phyloP scores from a whole-genome alignment of 352 stramenopile genomes.

The Globisporangium cylindrosporum region DNA sequence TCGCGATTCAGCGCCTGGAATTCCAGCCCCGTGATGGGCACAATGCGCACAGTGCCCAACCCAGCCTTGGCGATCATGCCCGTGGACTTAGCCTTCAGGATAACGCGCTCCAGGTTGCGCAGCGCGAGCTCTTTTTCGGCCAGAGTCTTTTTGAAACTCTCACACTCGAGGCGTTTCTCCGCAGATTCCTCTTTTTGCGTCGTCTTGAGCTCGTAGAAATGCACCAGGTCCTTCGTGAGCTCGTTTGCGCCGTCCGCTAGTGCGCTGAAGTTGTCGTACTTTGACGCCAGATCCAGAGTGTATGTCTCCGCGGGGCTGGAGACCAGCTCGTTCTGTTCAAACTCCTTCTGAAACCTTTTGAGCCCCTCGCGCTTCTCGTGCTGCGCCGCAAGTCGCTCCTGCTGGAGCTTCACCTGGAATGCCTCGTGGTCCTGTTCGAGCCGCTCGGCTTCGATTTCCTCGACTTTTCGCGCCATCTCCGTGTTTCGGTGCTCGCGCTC shows the following conservation, averaged over 20 bases:
- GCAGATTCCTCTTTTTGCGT: conserved; percentile 45
- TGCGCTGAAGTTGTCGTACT: conserved; percentile 37
- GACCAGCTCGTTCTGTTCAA: conserved; percentile 61
- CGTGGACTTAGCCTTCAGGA: conserved; percentile 56
- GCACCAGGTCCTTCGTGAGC: conserved; percentile 47
- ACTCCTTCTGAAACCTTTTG: conserved; percentile 55
- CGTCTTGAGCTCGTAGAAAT: conserved; percentile 60
- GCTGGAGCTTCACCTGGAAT: conserved; percentile 47
- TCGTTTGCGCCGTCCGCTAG: conserved; percentile 30
- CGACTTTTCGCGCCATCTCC: conserved; percentile 38
- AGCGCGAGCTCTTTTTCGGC: conserved; percentile 38
- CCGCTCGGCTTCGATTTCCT: conserved; percentile 46
- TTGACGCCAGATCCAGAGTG: conserved; percentile 35
- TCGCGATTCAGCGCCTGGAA: conserved; percentile 39
- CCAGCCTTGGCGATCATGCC: conserved; percentile 74
- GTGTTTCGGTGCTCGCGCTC: conserved; percentile 35
- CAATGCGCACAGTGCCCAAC: conserved; percentile 64
- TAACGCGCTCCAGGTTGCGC: conserved; percentile 61
- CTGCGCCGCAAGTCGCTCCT: conserved; percentile 40
- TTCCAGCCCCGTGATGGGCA: conserved; percentile 46
- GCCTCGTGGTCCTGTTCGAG: conserved; percentile 39
- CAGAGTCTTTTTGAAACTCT: conserved; percentile 23
- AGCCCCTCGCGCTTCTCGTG: conserved; percentile 51
- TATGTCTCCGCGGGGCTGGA: conserved; percentile 62
- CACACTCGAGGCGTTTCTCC: conserved; percentile 32